Evolutionary conservation across 225 moss, liverwort and hornwort genomes (phyloP).

Genomic region (Polytrichum commune): DNA sequence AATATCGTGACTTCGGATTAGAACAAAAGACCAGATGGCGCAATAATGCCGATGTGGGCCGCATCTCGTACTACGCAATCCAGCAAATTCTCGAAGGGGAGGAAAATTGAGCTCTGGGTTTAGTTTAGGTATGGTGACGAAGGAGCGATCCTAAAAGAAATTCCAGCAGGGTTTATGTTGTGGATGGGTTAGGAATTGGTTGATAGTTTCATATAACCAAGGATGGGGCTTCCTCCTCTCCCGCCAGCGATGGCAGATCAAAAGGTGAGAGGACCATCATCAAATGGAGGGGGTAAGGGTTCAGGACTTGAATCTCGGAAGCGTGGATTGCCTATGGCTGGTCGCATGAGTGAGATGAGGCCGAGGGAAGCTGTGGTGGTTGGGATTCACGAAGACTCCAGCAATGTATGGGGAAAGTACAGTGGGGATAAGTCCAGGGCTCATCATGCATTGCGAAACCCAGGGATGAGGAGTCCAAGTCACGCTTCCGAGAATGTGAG

Average conservation of each 20-base stretch:
- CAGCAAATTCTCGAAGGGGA: no score
- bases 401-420: neutral
- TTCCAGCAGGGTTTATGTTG: neutral
- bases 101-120: no score
- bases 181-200: neutral
- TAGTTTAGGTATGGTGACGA: no score
- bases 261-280: slow-evolving; percentile 2
- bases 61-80: no score
- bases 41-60: no score
- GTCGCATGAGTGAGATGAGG: slow-evolving; percentile 4
- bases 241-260: slow-evolving; percentile 2
- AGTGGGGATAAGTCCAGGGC: slow-evolving; percentile 9
- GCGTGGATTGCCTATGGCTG: slow-evolving; percentile 1
- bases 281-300: neutral
- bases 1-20: no score
- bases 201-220: neutral
- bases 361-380: slow-evolving; percentile 3
- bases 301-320: slow-evolving; percentile 4
- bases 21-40: no score
- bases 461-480: neutral
- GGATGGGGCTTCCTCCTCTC: slow-evolving; percentile 7
- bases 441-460: neutral
- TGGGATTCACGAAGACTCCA: neutral
- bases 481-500: neutral
- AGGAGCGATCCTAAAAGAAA: no score